phyloP scores from a whole-genome alignment of 2,329 filamentous ascomycete genomes.

The Diaporthe helianthi region DNA sequence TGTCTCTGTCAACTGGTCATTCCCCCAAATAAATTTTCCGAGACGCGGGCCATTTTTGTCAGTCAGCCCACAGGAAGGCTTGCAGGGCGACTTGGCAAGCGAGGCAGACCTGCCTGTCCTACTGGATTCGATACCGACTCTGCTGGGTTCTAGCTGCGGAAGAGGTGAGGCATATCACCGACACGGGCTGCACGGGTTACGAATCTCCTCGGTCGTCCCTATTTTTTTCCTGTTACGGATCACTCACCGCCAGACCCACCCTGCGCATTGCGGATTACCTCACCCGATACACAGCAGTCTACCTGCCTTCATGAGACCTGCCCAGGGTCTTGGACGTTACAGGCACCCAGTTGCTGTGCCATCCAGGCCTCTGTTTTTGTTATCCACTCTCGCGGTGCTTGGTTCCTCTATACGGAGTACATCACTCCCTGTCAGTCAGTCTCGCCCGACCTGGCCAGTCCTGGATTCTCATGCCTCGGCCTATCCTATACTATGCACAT shows the following conservation, averaged over 20 bases:
- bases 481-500: not conserved
- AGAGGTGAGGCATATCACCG: not conserved
- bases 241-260: slow-evolving; percentile 37
- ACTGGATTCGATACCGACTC: slow-evolving; percentile 7
- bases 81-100: not conserved
- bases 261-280: slow-evolving; percentile 28
- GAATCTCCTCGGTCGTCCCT: slow-evolving; percentile 13
- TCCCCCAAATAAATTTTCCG: not conserved
- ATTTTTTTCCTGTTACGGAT: slow-evolving; percentile 28
- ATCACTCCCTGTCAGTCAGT: not conserved
- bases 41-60: slow-evolving; percentile 3
- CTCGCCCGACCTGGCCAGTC: not conserved
- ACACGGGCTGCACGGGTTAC: not conserved
- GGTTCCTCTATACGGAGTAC: slow-evolving; percentile 29
- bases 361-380: slow-evolving; percentile 25
- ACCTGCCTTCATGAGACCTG: slow-evolving; percentile 13
- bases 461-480: not conserved
- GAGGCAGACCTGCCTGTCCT: not conserved
- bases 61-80: slow-evolving; percentile 12
- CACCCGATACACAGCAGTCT: slow-evolving; percentile 4
- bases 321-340: slow-evolving; percentile 26
- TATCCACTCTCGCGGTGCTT: slow-evolving; percentile 18
- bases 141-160: slow-evolving; percentile 17
- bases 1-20: not conserved
- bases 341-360: slow-evolving; percentile 39